These are phyloP conservation scores for Daldinia caldariorum DNA, from an alignment of 495 filamentous ascomycete genomes.

Conservation along the genomic window DNA sequence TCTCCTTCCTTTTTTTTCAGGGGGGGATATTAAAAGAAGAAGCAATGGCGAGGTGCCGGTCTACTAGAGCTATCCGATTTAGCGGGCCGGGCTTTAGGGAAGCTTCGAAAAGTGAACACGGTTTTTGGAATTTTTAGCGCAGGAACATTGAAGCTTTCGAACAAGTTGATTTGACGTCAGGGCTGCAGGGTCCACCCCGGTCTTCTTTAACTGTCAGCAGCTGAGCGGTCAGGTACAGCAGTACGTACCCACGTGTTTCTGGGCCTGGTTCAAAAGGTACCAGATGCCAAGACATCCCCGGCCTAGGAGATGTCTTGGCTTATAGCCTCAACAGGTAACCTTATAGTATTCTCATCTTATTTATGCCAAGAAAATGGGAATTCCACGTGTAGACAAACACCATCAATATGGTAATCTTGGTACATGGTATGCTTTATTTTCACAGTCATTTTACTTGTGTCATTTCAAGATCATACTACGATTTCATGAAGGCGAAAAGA, in stretches of 20 bases:
- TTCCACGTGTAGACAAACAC: background rate
- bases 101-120: slow-evolving; percentile 45
- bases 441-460: no score
- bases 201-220: background rate
- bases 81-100: slow-evolving; percentile 12
- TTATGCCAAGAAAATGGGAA: slow-evolving; percentile 5
- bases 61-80: slow-evolving; percentile 8
- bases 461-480: no score
- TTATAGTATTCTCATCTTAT: slow-evolving; percentile 25
- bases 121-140: slow-evolving; percentile 37
- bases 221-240: background rate
- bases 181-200: slow-evolving; percentile 23
- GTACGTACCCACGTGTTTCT: no score
- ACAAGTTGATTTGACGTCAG: slow-evolving; percentile 39
- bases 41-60: slow-evolving; percentile 1
- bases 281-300: slow-evolving; percentile 25
- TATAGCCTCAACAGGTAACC: slow-evolving; percentile 26
- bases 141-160: slow-evolving; percentile 40
- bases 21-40: slow-evolving; percentile 2
- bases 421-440: no score
- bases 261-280: no score
- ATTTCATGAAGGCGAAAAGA: no score
- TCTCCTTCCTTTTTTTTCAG: background rate
- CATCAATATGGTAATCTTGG: no score
- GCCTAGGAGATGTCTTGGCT: slow-evolving; percentile 24